Base-by-base conservation (phyloP, 805 yeast species). In the Zygotorulaspora florentina region DNA sequence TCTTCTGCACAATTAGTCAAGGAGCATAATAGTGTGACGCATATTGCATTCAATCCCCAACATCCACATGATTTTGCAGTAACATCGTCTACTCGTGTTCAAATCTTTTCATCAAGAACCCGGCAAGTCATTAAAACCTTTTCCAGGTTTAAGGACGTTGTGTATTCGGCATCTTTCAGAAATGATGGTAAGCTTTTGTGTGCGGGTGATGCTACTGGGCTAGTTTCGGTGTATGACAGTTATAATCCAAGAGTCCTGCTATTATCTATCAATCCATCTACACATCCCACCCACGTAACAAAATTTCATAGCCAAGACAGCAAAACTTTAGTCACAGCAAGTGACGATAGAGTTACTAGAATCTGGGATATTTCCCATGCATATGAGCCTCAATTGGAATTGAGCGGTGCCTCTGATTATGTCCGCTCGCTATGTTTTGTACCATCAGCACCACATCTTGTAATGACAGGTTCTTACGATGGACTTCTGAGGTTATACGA, bases 381-480 rank as follows among this genome's bases (percentile, higher is more conserved):
- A 8, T 71, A 79, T 17, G 80, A 79, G n/a, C 96, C 97, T 17
- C 66, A 85, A 13, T 69, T 79, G 27, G 77, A 81, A 49, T 82
- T 87, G 50, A 77, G 74, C 20, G 84, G 78, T 54, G 97, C 93
- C 62, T 77, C 80, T 27, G 99, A 93, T 68, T 93, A 93, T 64
- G 83, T 93, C 30, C 77, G 99, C 56, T 73, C 91, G 4, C 95
- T 87, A 5, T 74, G 74, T 46, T 87, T 87, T 63, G 76, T 90
- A 30, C 91, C 91, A 2, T 69, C 76, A 3, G 82, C 85, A 43
- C 83, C 88, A 25, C 86, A 85, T 59, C 71, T 90, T 50, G 71
- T 93, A n/a, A 83, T 85, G 12, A 87, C 96, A 1, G 99, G 98
- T 43, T 89, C 95, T 60, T 93, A 93, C 62, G 99, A 93, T 66